phyloP scores from a whole-genome alignment of 176 grass and related monocot genomes.

The Triticum aestivum region IWGSC_CS_RefSeq_v2.1 NC_057798.1:396740171-396740670 shows the following conservation, averaged over 20 bases:
- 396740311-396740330: conserved; percentile 49
- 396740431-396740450: neutral
- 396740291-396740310: conserved; percentile 59
- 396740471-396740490: no score
- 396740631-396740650: neutral
- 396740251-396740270: conserved; percentile 60
- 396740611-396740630: conserved; percentile 2
- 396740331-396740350: conserved; percentile 43
- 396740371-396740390: conserved; percentile 63
- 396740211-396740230: conserved; percentile 51
- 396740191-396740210: conserved; percentile 47
- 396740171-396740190: conserved; percentile 56
- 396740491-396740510: neutral
- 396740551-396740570: neutral
- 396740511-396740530: conserved; percentile 17
- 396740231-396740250: conserved; percentile 56
- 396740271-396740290: conserved; percentile 52
- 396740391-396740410: conserved; percentile 14
- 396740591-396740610: neutral
- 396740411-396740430: neutral
- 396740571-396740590: neutral
- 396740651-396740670: neutral
- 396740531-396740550: conserved; percentile 17
- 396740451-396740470: no score
- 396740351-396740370: conserved; percentile 48